These are phyloP conservation scores for Leavenworthia alabamica DNA, from an alignment of 345 rosid genomes.

Conservation along the genomic window DNA sequence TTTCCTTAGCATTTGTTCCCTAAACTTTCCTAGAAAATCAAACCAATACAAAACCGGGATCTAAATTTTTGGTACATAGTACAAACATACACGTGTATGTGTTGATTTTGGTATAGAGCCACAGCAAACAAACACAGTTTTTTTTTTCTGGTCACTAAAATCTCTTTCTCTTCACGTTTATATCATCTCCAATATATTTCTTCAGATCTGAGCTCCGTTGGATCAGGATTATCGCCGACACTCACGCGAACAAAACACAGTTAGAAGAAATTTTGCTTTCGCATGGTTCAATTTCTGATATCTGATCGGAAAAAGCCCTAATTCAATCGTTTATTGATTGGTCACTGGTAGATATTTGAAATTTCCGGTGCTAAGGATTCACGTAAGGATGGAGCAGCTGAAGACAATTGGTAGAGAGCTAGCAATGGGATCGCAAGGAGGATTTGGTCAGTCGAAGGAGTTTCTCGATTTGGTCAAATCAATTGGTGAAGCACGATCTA, in stretches of 20 bases:
- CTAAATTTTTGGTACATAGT: too few species aligned
- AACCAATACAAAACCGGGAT: too few species aligned
- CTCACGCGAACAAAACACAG: neutral
- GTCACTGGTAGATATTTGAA: neutral
- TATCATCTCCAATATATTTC: too few species aligned
- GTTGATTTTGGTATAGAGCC: too few species aligned
- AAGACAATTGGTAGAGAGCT: conserved; percentile 98
- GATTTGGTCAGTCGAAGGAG: conserved; percentile 89
- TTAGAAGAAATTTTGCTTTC: neutral
- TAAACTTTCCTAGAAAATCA: too few species aligned
- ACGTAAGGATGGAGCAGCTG: conserved; percentile 76
- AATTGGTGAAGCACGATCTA: conserved; percentile 97
- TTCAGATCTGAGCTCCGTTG: conserved; percentile 25
- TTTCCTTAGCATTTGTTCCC: too few species aligned
- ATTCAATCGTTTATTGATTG: conserved; percentile 1
- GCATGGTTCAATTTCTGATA: conserved; percentile 15
- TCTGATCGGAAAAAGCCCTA: neutral
- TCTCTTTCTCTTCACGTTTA: too few species aligned
- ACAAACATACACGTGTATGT: too few species aligned
- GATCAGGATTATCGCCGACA: conserved; percentile 2
- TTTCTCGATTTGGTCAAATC: conserved; percentile 95
- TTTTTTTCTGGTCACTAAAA: too few species aligned
- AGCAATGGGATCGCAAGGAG: conserved; percentile 98
- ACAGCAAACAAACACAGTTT: too few species aligned
- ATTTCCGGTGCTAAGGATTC: neutral